These are phyloP conservation scores for Trichophyton rubrum DNA, from an alignment of 2,329 filamentous ascomycete genomes.

Conservation along the genomic window DNA sequence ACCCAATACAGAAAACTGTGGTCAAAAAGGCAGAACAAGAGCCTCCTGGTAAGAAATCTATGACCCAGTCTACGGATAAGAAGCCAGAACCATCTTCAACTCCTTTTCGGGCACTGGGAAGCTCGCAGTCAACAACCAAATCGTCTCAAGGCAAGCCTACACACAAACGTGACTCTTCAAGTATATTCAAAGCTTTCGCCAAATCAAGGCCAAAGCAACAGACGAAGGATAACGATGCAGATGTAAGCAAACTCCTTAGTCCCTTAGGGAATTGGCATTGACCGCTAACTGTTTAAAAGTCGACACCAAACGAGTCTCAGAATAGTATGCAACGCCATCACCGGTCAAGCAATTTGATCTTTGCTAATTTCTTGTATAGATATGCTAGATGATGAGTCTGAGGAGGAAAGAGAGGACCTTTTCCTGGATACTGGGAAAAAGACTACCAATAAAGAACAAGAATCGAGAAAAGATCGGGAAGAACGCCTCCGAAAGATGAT, in stretches of 20 bases:
- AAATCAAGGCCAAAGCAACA: constrained; percentile 49
- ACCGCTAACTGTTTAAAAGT: constrained; percentile 16
- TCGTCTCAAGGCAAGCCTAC: constrained; percentile 28
- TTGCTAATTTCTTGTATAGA: constrained; percentile 17
- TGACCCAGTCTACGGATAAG: constrained; percentile 1
- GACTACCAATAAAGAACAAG: constrained; percentile 23
- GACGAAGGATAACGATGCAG: constrained; percentile 31
- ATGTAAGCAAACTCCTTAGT: constrained; percentile 18
- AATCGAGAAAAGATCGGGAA: constrained; percentile 49
- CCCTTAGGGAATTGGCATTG: constrained; percentile 16
- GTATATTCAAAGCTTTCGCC: constrained; percentile 69
- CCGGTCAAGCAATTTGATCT: neutral
- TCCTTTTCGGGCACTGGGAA: constrained; percentile 17
- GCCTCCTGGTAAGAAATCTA: constrained; percentile 1
- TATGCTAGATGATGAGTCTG: constrained; percentile 42
- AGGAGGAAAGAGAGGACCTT: constrained; percentile 43
- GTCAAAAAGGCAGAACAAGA: neutral
- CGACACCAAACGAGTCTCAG: constrained; percentile 30
- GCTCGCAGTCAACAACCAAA: constrained; percentile 22
- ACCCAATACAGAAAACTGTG: neutral
- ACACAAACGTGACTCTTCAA: constrained; percentile 47
- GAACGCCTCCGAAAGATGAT: constrained; percentile 61
- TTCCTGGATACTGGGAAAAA: constrained; percentile 31
- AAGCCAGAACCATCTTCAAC: constrained; percentile 2
- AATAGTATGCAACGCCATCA: constrained; percentile 34